Conservation (phyloP, 2,329 filamentous ascomycete species). For the Harringtonia lauricola region DNA sequence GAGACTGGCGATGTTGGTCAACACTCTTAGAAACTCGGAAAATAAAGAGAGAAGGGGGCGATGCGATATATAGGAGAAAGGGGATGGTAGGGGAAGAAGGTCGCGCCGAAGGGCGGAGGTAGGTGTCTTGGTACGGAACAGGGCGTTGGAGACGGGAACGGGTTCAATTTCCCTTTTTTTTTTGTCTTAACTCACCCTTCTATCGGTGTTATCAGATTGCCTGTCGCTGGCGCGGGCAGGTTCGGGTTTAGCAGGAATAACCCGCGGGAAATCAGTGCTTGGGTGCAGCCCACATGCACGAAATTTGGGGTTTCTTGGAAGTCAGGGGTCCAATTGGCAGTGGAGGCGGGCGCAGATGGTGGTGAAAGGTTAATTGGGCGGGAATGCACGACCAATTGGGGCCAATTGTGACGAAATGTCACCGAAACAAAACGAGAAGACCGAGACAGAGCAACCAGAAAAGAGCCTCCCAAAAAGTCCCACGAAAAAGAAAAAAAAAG, state of each 20-base stretch:
- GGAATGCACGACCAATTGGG: too few species aligned
- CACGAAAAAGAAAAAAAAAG: background rate
- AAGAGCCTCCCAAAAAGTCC: background rate
- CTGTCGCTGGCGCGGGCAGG: too few species aligned
- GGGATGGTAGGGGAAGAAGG: background rate
- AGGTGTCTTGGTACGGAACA: too few species aligned
- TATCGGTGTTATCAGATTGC: too few species aligned
- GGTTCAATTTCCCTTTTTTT: too few species aligned
- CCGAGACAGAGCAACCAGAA: background rate
- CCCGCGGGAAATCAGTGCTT: conserved; percentile 1
- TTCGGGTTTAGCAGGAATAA: background rate
- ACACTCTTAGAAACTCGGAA: background rate
- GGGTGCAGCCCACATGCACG: background rate
- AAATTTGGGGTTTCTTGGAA: too few species aligned
- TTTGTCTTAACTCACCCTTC: too few species aligned
- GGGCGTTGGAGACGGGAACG: too few species aligned
- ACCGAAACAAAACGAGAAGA: background rate
- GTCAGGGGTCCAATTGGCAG: background rate
- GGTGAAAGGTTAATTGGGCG: too few species aligned
- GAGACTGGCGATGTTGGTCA: background rate
- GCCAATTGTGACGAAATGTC: background rate
- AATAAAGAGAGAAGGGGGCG: background rate
- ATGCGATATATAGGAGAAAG: background rate
- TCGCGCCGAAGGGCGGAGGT: background rate
- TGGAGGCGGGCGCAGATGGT: background rate